phyloP scores from a whole-genome alignment of 2,329 filamentous ascomycete genomes.

The Fonsecaea multimorphosa region DNA sequence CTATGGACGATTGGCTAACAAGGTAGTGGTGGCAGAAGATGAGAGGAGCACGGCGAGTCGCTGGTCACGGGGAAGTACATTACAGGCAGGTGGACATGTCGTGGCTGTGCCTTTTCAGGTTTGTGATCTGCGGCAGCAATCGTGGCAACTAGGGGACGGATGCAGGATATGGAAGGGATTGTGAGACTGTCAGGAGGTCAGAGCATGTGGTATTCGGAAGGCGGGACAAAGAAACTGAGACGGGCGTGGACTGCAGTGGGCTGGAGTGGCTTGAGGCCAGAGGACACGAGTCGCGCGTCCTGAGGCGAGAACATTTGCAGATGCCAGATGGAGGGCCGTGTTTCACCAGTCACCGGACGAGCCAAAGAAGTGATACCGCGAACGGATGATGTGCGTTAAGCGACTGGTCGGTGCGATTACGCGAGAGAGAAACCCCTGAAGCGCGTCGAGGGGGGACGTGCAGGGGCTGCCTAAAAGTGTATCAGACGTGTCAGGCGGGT shows the following conservation, averaged over 20 bases:
- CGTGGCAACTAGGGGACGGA: constrained; percentile 26
- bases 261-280: constrained; percentile 14
- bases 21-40: background rate
- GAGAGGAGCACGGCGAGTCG: background rate
- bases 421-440: constrained; percentile 29
- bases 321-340: constrained; percentile 12
- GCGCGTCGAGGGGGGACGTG: constrained; percentile 29
- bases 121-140: constrained; percentile 26
- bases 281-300: constrained; percentile 26
- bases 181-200: constrained; percentile 34
- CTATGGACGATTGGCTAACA: background rate
- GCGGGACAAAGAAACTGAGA: constrained; percentile 25
- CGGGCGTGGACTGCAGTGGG: constrained; percentile 19
- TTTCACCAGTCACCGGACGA: constrained; percentile 33
- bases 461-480: constrained; percentile 27
- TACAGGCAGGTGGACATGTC: constrained; percentile 1
- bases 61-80: constrained; percentile 25
- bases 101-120: constrained; percentile 28
- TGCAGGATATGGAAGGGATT: constrained; percentile 18
- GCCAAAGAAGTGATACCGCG: constrained; percentile 19
- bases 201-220: constrained; percentile 24
- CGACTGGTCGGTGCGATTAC: constrained; percentile 18
- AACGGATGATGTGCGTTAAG: constrained; percentile 1
- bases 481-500: constrained; percentile 36
- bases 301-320: constrained; percentile 19